These are phyloP conservation scores for Saccharomyces pastorianus DNA, from an alignment of 1,139 yeast genomes.

Conservation along the genomic window DNA sequence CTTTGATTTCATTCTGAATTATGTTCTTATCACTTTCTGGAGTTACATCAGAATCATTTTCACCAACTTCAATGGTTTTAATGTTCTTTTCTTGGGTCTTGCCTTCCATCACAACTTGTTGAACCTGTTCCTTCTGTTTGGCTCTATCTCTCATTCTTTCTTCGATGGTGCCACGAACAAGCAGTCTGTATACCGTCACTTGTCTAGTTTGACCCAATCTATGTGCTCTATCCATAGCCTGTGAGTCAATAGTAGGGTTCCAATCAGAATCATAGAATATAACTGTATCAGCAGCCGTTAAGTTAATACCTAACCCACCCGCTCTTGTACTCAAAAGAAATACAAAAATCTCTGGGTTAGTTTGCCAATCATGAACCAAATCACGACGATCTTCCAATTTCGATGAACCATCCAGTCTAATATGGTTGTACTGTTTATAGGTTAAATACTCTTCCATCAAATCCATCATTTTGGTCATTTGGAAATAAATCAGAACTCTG, in stretches of 20 bases:
- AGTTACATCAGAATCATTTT: background rate
- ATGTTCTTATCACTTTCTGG: background rate
- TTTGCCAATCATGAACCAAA: conserved; percentile 97
- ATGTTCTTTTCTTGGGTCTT: conserved; percentile 41
- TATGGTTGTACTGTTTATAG: conserved; percentile 82
- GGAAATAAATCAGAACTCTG: conserved; percentile 87
- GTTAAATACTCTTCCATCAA: conserved; percentile 94
- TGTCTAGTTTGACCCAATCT: conserved; percentile 95
- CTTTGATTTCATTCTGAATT: background rate
- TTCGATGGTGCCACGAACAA: conserved; percentile 90
- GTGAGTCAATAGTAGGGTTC: conserved; percentile 98
- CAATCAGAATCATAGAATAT: conserved; percentile 96
- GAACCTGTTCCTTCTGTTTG: conserved; percentile 96
- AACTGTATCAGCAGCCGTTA: conserved; percentile 97
- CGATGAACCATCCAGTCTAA: conserved; percentile 91
- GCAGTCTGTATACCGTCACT: conserved; percentile 89
- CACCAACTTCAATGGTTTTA: conserved; percentile 14
- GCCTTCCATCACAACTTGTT: conserved; percentile 98
- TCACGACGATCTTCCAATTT: conserved; percentile 94
- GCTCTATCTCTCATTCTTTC: conserved; percentile 99
- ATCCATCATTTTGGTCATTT: conserved; percentile 99
- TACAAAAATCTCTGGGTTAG: conserved; percentile 87
- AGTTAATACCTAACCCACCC: conserved; percentile 97
- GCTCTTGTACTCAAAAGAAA: conserved; percentile 93
- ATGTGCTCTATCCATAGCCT: conserved; percentile 99